Evolutionary conservation across 176 grass and related monocot genomes (phyloP).

Genomic region (Lolium multiflorum): DNA sequence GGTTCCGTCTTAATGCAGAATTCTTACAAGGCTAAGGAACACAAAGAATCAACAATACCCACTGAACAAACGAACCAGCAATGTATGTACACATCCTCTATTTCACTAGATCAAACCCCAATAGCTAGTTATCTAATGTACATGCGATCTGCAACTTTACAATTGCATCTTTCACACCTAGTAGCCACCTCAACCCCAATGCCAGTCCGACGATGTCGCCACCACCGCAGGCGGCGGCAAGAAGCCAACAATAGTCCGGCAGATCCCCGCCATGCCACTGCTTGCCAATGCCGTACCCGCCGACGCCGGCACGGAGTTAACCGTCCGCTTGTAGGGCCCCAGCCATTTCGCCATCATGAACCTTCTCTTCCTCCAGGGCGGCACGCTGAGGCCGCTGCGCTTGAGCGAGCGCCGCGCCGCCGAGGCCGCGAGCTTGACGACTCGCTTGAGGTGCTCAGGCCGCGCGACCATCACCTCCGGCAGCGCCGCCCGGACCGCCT

Average conservation of each 20-base stretch:
- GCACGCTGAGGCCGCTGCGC: constrained; percentile 56
- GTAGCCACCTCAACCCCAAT: constrained; percentile 1
- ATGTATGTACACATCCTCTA: neutral
- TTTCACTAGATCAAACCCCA: neutral
- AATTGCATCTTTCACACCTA: neutral
- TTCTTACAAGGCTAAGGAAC: neutral
- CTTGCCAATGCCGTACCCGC: neutral
- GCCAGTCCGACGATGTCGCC: neutral
- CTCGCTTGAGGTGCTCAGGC: constrained; percentile 38
- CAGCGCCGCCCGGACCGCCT: constrained; percentile 20
- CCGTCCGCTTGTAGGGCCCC: constrained; percentile 59
- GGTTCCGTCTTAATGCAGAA: neutral
- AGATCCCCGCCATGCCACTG: constrained; percentile 5
- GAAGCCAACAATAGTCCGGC: constrained; percentile 36
- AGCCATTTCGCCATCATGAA: constrained; percentile 77
- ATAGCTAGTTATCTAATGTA: neutral
- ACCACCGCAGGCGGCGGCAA: neutral
- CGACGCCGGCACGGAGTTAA: constrained; percentile 40
- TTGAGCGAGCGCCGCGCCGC: constrained; percentile 55
- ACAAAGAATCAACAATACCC: neutral
- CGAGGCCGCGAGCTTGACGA: constrained; percentile 44
- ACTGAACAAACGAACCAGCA: neutral
- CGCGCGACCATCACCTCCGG: constrained; percentile 48
- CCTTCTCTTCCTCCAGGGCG: constrained; percentile 63
- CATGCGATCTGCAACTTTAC: neutral